Percentiles rank a stretch among this genome's conserved stretches.
Conservation (phyloP, 306 rosid genomes). For the Herpetospermum pedunculosum region DNA sequence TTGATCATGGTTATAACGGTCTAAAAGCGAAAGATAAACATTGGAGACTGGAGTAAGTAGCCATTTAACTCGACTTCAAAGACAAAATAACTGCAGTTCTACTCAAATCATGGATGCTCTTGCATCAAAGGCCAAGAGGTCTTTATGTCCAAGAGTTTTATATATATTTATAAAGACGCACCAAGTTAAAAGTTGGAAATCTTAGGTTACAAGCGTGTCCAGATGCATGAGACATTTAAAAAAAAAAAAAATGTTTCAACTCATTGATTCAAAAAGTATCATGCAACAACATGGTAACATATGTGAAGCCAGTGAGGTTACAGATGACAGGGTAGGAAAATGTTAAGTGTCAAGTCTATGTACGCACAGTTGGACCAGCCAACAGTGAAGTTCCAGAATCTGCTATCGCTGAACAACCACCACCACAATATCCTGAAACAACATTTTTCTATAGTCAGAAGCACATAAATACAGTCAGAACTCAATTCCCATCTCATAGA, state of each 20-base stretch:
- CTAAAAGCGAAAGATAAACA: slow-evolving; percentile 19
- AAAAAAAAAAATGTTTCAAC: neutral
- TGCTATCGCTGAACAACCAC: slow-evolving; percentile 72
- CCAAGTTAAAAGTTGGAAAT: neutral
- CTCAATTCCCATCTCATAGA: neutral
- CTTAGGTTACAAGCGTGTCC: neutral
- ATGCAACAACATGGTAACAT: neutral
- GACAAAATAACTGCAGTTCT: neutral
- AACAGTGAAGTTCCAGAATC: slow-evolving; percentile 96
- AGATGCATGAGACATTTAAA: neutral
- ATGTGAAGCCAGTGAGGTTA: neutral
- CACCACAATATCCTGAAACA: slow-evolving; percentile 60
- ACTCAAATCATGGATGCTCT: neutral
- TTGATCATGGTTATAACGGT: slow-evolving; percentile 70
- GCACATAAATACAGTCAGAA: neutral
- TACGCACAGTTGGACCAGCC: slow-evolving; percentile 87
- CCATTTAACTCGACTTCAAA: neutral
- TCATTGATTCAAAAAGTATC: neutral
- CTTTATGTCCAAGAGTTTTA: neutral
- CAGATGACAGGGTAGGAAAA: neutral
- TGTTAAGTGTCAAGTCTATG: neutral
- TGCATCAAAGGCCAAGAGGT: neutral
- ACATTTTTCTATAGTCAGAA: slow-evolving; percentile 3
- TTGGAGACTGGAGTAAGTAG: neutral
- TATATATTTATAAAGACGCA: neutral